A percentile compares a stretch with the other conserved stretches of the same genome.
Conservation (phyloP, 176 grass and related monocot species). For the Cenchrus fungigraminus region DNA sequence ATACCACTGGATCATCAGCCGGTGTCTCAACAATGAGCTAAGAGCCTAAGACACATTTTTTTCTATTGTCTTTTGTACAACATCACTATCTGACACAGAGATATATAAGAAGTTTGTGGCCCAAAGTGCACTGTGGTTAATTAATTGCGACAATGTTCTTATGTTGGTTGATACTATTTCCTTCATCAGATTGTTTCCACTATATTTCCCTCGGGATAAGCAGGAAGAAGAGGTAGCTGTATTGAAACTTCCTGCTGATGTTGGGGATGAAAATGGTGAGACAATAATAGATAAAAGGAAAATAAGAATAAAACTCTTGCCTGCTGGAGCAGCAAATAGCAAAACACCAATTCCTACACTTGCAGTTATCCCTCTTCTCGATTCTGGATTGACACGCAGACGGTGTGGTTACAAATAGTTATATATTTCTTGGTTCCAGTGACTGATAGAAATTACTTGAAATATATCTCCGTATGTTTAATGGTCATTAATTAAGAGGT, state of each 20-base stretch:
- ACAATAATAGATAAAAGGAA: slow-evolving; percentile 96
- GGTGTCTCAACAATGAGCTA: too few species aligned
- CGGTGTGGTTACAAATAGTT: slow-evolving; percentile 45
- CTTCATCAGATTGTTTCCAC: slow-evolving; percentile 81
- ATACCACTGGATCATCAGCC: too few species aligned
- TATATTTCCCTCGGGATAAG: slow-evolving; percentile 97
- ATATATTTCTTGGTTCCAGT: slow-evolving; percentile 8
- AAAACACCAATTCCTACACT: slow-evolving; percentile 36
- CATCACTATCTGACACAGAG: slow-evolving; percentile 81
- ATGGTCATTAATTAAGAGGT: background rate
- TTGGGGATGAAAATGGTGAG: slow-evolving; percentile 98
- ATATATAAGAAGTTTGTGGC: slow-evolving; percentile 83
- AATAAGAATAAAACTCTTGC: slow-evolving; percentile 96
- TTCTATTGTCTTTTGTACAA: slow-evolving; percentile 87
- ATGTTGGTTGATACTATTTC: slow-evolving; percentile 14
- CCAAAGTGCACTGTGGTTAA: slow-evolving; percentile 1
- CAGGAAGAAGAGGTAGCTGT: slow-evolving; percentile 89
- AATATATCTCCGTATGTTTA: slow-evolving; percentile 12
- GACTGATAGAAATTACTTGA: slow-evolving; percentile 5
- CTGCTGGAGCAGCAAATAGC: slow-evolving; percentile 52
- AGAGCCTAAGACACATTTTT: too few species aligned
- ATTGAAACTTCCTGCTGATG: slow-evolving; percentile 91
- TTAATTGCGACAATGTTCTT: slow-evolving; percentile 27
- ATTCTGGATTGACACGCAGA: slow-evolving; percentile 70
- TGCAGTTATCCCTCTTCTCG: slow-evolving; percentile 62